phyloP scores from a whole-genome alignment of 2,329 filamentous ascomycete genomes.

The Sporothrix inflata region DNA sequence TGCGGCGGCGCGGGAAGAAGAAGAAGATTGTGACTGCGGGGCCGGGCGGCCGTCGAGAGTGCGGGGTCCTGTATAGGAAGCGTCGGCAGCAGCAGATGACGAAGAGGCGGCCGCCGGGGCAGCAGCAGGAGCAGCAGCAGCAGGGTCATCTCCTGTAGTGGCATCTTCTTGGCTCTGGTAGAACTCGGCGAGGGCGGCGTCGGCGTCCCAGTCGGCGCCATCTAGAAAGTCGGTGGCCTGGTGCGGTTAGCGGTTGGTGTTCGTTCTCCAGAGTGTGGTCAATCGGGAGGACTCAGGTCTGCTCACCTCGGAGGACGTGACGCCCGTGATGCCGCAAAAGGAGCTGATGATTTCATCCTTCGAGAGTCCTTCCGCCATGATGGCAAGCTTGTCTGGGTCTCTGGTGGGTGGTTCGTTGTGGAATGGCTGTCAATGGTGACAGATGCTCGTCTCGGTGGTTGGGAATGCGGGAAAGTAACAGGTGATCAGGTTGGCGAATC shows the following conservation, averaged over 20 bases:
- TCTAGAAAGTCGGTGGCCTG: constrained; percentile 66
- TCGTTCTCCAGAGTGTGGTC: not conserved
- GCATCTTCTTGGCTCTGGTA: constrained; percentile 61
- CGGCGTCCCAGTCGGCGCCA: constrained; percentile 68
- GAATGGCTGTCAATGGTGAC: not conserved
- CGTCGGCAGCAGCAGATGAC: constrained; percentile 45
- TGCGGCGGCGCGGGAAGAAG: constrained; percentile 40
- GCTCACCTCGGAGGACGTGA: constrained; percentile 20
- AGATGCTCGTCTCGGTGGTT: not conserved
- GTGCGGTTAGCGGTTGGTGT: not conserved
- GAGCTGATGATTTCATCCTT: constrained; percentile 33
- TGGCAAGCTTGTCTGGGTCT: not conserved
- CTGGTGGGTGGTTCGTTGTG: not conserved
- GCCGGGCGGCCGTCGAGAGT: constrained; percentile 66
- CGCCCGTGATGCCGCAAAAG: constrained; percentile 33
- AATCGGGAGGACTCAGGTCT: not conserved
- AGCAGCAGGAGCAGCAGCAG: constrained; percentile 49
- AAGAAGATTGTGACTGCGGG: constrained; percentile 45
- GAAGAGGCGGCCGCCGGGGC: constrained; percentile 41
- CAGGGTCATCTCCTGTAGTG: constrained; percentile 49
- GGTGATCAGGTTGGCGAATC: not conserved
- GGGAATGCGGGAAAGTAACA: not conserved
- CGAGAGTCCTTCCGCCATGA: constrained; percentile 28
- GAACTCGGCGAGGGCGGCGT: constrained; percentile 63
- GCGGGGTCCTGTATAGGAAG: constrained; percentile 61